Base-by-base conservation (phyloP, 805 yeast species). In the Saccharomyces jurei region DNA sequence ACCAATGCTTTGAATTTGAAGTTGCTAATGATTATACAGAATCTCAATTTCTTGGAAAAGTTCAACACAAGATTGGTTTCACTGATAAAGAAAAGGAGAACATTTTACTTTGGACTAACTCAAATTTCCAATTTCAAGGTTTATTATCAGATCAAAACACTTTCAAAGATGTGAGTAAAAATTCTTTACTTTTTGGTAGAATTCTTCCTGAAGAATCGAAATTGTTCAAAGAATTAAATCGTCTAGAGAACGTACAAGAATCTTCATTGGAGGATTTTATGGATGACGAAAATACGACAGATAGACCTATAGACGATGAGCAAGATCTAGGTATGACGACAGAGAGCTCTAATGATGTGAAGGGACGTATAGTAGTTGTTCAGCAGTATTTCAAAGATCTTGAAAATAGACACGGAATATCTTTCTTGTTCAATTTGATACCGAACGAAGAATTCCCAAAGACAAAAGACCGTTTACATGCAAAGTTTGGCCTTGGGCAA, bases 341-440 rank as follows among this genome's bases (percentile, higher is more conserved):
- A 46, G 58, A 50, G 31, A 56, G 52, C 1, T 55, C 53, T 48
- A 60, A 52, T 5, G 48, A 50, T 1, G 49, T 65, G 63, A 59
- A 64, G 26, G 67, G 75, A 1, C 77, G 75, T 60, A 63, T 86
- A 46, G 77, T 87, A 1, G 79, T 87, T 3, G 95, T 85, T 1
- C 76, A 82, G 59, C 97, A 90, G 65, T 91, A 85, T 71, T 80
- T 84, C 68, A 87, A 86, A 61, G 87, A 84, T 46, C 75, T 84
- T 27, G 77, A 75, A 48, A 72, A 77, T 46, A 74, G 79, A 25
- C 98, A 91, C 68, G 91, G 96, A n/a, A 76, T 86, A 50, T 96
- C 97, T 3, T 91, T 91, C 66, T 72, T 87, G 9, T 88, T 91
- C 66, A 79, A 81, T n/a, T 70, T 87, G 6, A 76, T 81, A 50